Percentiles rank a stretch among this genome's conserved stretches.
phyloP scores from a whole-genome alignment of 1,284 basidiomycete species.

The Fistulinella cinereoalba region DNA sequence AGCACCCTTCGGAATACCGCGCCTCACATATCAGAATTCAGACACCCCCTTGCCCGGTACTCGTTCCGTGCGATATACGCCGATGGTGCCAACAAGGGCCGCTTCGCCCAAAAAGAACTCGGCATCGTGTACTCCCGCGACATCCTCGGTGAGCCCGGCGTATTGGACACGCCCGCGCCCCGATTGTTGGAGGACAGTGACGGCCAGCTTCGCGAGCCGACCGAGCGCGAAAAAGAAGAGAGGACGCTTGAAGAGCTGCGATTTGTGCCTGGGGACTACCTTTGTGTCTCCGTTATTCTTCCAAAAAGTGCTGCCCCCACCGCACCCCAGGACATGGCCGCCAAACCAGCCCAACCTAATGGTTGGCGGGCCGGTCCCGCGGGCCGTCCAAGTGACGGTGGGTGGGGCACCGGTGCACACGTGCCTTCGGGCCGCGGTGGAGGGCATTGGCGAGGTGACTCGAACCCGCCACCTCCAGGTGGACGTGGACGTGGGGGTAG shows the following conservation, averaged over 20 bases:
- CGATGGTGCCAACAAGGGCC: slow-evolving; percentile 65
- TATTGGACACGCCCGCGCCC: slow-evolving; percentile 52
- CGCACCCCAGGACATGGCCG: slow-evolving; percentile 22
- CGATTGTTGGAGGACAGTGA: slow-evolving; percentile 57
- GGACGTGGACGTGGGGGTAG: slow-evolving; percentile 43
- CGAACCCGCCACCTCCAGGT: slow-evolving; percentile 44
- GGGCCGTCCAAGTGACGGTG: slow-evolving; percentile 42
- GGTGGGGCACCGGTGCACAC: slow-evolving; percentile 43
- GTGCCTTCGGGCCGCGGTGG: slow-evolving; percentile 47
- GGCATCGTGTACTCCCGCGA: slow-evolving; percentile 77
- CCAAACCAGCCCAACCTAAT: slow-evolving; percentile 32
- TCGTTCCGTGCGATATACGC: slow-evolving; percentile 75
- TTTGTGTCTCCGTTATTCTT: slow-evolving; percentile 65
- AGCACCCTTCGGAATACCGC: slow-evolving; percentile 68
- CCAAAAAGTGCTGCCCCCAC: slow-evolving; percentile 60
- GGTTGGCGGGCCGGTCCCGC: slow-evolving; percentile 43
- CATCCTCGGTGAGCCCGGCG: slow-evolving; percentile 72
- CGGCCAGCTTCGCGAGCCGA: slow-evolving; percentile 35
- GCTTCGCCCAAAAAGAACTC: slow-evolving; percentile 69
- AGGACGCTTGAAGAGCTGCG: slow-evolving; percentile 71
- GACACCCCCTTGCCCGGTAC: slow-evolving; percentile 74
- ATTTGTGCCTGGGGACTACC: slow-evolving; percentile 74
- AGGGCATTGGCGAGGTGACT: slow-evolving; percentile 68
- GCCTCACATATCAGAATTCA: slow-evolving; percentile 61
- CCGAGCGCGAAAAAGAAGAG: slow-evolving; percentile 52